These are phyloP conservation scores for Phytopythium ostracodes DNA, from an alignment of 352 stramenopile species.

Conservation along the genomic window DNA sequence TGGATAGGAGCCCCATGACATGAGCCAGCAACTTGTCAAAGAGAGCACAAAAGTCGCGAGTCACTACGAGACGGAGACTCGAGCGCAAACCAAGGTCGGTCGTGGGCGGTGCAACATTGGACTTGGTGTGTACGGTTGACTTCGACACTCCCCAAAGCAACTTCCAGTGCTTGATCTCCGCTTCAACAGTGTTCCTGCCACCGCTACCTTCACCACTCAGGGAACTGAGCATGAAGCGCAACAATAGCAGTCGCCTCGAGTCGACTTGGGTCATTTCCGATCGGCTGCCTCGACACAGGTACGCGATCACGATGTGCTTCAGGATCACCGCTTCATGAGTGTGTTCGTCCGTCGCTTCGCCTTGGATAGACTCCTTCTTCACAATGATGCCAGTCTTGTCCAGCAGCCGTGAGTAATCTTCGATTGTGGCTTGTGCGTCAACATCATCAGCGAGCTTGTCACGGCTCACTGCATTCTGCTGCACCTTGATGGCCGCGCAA, in stretches of 20 bases:
- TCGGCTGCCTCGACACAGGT: slow-evolving; percentile 28
- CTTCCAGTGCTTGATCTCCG: slow-evolving; percentile 40
- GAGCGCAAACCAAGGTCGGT: slow-evolving; percentile 39
- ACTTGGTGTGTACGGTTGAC: slow-evolving; percentile 27
- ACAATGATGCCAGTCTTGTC: slow-evolving; percentile 5
- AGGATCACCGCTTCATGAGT: slow-evolving; percentile 19
- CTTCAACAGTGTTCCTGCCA: slow-evolving; percentile 7
- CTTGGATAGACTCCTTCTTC: neutral
- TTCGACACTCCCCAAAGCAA: slow-evolving; percentile 36
- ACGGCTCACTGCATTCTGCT: slow-evolving; percentile 31
- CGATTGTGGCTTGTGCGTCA: slow-evolving; percentile 28
- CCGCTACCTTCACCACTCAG: slow-evolving; percentile 3
- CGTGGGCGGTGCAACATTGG: slow-evolving; percentile 42
- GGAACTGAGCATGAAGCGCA: slow-evolving; percentile 44
- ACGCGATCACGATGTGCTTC: slow-evolving; percentile 65
- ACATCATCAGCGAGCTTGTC: slow-evolving; percentile 44
- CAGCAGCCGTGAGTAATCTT: slow-evolving; percentile 48
- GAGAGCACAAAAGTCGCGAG: slow-evolving; percentile 55
- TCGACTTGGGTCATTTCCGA: slow-evolving; percentile 35
- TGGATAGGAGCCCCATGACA: slow-evolving; percentile 73
- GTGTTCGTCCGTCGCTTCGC: neutral
- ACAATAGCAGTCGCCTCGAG: slow-evolving; percentile 47
- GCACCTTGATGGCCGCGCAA: slow-evolving; percentile 63
- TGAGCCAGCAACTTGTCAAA: slow-evolving; percentile 72
- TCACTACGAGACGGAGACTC: slow-evolving; percentile 42